A percentile compares a stretch with the other conserved stretches of the same genome.
Evolutionary conservation across 192 early-diverging fungal species (phyloP).

Genomic region (Gamsiella multidivaricata): DNA sequence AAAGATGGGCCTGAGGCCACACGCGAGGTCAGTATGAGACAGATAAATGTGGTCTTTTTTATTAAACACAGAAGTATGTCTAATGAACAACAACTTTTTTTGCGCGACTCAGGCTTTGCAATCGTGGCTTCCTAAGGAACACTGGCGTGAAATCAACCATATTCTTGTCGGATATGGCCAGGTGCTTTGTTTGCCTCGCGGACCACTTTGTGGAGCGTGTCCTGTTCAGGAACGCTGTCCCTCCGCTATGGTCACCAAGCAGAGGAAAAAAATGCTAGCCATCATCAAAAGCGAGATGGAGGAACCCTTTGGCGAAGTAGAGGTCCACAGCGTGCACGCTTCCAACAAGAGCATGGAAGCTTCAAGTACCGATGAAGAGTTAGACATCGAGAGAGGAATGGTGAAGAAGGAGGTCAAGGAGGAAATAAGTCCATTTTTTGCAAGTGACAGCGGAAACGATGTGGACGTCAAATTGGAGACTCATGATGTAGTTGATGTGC

Average conservation of each 20-base stretch:
- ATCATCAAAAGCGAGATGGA: constrained; percentile 9
- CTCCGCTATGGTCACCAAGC: constrained; percentile 7
- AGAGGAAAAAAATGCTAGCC: constrained; percentile 3
- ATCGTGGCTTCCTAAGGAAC: constrained; percentile 83
- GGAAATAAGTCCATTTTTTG: constrained; percentile 8
- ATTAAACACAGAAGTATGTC: neutral
- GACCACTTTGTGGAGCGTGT: constrained; percentile 82
- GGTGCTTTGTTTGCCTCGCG: constrained; percentile 75
- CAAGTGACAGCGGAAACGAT: neutral
- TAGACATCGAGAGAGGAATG: neutral
- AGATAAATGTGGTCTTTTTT: neutral
- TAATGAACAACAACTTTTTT: neutral
- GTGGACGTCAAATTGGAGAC: constrained; percentile 1
- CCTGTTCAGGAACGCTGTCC: constrained; percentile 82
- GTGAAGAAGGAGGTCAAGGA: constrained; percentile 2
- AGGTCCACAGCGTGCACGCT: constrained; percentile 22
- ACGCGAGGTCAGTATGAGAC: constrained; percentile 61
- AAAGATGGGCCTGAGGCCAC: constrained; percentile 86
- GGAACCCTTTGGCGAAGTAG: constrained; percentile 29
- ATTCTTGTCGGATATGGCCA: constrained; percentile 95
- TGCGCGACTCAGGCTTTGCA: constrained; percentile 62
- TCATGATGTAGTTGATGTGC: neutral
- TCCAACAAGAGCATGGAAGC: neutral
- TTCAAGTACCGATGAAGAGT: neutral
- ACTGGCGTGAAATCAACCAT: constrained; percentile 91